Evolutionary conservation across 257 asterid genomes (phyloP).

Genomic region (Cynanchum wilfordii): DNA sequence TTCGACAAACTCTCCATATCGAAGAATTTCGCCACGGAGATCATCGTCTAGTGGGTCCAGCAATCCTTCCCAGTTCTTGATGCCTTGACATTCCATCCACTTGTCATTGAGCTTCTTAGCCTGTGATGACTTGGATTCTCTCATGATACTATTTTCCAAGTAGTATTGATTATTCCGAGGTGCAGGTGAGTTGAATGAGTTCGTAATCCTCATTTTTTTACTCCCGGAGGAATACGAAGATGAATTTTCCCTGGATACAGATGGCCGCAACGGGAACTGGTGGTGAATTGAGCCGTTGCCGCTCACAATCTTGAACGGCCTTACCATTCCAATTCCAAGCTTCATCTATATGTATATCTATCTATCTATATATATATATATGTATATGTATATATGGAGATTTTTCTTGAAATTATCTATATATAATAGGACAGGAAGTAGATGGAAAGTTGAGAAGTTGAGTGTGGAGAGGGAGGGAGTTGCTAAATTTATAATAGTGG

Average conservation of each 20-base stretch:
- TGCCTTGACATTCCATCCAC: slow-evolving; percentile 86
- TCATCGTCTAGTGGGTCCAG: slow-evolving; percentile 80
- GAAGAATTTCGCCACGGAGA: slow-evolving; percentile 59
- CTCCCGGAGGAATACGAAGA: neutral
- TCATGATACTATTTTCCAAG: slow-evolving; percentile 7
- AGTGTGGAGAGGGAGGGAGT: neutral
- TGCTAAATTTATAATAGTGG: slow-evolving; percentile 11
- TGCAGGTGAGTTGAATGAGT: slow-evolving; percentile 3
- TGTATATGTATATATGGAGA: neutral
- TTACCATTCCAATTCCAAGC: slow-evolving; percentile 13
- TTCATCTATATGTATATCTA: neutral
- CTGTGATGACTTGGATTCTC: neutral
- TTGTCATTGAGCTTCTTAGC: slow-evolving; percentile 30
- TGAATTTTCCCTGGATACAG: neutral
- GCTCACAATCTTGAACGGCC: slow-evolving; percentile 10
- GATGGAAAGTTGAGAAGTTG: neutral
- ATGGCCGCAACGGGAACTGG: neutral
- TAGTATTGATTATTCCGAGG: neutral
- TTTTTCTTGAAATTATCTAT: too few species aligned
- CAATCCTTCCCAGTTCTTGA: slow-evolving; percentile 89
- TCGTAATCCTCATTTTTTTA: neutral
- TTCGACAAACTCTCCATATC: slow-evolving; percentile 80
- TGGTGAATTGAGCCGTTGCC: neutral
- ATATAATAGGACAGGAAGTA: neutral
- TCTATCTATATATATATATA: neutral